Evolutionary conservation across 768 basidiomycete species (phyloP).

Genomic region (Collybia nuda): DNA sequence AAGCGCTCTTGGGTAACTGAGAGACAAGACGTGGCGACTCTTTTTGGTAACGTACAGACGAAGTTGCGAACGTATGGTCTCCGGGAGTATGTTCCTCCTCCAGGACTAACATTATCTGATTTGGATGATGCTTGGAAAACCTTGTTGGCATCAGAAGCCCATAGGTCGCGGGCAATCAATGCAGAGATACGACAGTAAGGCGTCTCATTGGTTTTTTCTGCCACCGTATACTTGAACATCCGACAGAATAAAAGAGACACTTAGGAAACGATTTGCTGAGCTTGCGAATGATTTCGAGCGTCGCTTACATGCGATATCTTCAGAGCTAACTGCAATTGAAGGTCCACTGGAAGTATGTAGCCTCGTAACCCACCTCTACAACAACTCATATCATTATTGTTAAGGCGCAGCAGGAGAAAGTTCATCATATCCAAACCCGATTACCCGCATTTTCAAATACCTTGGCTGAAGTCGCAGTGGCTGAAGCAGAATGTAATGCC

Average conservation of each 20-base stretch:
- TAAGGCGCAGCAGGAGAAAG: conserved; percentile 76
- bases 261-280: conserved; percentile 76
- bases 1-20: conserved; percentile 91
- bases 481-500: conserved; percentile 74
- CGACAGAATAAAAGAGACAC: conserved; percentile 74
- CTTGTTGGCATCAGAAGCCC: conserved; percentile 73
- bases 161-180: conserved; percentile 79
- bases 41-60: conserved; percentile 92
- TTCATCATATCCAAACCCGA: conserved; percentile 62
- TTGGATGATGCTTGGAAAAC: conserved; percentile 76
- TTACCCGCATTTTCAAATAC: conserved; percentile 64
- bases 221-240: conserved; percentile 3
- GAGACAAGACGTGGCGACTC: conserved; percentile 80
- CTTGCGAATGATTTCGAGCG: conserved; percentile 77
- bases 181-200: conserved; percentile 84
- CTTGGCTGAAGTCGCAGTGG: conserved; percentile 52
- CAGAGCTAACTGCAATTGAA: conserved; percentile 70
- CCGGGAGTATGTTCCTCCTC: conserved; percentile 77
- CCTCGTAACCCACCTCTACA: conserved; percentile 6
- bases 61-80: conserved; percentile 91
- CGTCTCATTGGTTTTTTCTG: neutral
- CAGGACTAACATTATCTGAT: conserved; percentile 68
- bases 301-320: conserved; percentile 62
- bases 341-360: conserved; percentile 70
- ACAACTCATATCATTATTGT: neutral